Evolutionary conservation across 352 stramenopile species (phyloP), one percentile per base, ranked within the genome.

Genomic region (Globisporangium sylvaticum): DNA sequence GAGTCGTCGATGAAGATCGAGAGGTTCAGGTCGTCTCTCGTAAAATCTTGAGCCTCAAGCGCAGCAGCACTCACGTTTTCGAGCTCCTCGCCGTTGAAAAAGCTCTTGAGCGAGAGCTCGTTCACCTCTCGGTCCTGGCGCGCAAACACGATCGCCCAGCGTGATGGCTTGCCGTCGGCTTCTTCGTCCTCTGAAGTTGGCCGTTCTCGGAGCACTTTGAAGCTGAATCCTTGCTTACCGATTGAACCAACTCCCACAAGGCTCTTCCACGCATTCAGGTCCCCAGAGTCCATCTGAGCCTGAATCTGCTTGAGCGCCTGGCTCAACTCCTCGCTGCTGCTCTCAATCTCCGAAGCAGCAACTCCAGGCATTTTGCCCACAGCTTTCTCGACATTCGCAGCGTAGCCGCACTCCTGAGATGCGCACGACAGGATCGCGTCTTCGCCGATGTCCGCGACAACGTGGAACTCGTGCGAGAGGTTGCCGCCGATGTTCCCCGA

Each of bases 391-490:
- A 94, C 83, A 65, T 97, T 97, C n/a, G 90, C 90, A 4, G 84
- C 84, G 56, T 95, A 97, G 58, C 82, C 76, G 50, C 90, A 96
- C 0, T 50, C 20, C 0, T 68, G 20, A 0, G 76, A 79, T 18
- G 68, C 75, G 52, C 89, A 97, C 0, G 81, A 89, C 12, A 97
- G 68, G 65, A 97, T 75, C 1, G 77, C 80, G 62, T 97, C 90
- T 76, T 97, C 90, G 9, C 90, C 90, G 32, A 96, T 75, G 25
- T 81, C 77, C 6, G 88, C 83, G 5, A 96, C 70, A 58, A 96
- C 87, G 64, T 96, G 89, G 69, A 96, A 97, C 62, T 97, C 90
- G 65, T 97, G 90, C 50, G 90, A 95, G 31, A 95, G 64, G 68
- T 90, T 95, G 27, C 90, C 90, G 25, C 90, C 90, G 75, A 97